phyloP scores from a whole-genome alignment of 129 eudicot species.

The Artemisia argyi region DNA sequence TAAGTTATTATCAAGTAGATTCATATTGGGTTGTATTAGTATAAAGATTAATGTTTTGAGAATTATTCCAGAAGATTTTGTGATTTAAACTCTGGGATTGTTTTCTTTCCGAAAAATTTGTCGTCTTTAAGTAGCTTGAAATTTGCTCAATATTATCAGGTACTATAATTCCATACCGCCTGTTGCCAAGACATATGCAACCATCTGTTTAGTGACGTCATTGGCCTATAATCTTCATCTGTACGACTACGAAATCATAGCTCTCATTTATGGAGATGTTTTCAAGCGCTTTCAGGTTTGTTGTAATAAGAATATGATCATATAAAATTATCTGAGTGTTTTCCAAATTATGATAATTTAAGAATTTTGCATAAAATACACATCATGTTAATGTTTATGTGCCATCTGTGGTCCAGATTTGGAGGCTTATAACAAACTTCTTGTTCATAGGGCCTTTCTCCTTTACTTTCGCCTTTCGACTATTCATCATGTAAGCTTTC shows the following conservation, averaged over 20 bases:
- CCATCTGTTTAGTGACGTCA: constrained; percentile 41
- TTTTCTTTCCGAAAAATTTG: background rate
- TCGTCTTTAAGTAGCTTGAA: background rate
- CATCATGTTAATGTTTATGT: too few relatives aligned
- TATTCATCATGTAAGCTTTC: constrained; percentile 48
- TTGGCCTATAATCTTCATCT: constrained; percentile 40
- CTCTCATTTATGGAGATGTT: constrained; percentile 42
- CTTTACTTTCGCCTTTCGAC: constrained; percentile 48
- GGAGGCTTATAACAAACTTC: constrained; percentile 69
- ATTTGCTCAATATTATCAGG: constrained; percentile 28
- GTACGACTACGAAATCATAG: constrained; percentile 20
- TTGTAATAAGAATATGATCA: too few relatives aligned
- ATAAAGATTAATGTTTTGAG: background rate
- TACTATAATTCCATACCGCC: constrained; percentile 60
- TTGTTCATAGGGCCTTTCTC: constrained; percentile 65
- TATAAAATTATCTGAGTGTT: too few relatives aligned
- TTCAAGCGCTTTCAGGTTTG: constrained; percentile 54
- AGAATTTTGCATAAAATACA: background rate
- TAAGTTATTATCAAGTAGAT: too few relatives aligned
- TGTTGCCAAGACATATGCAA: constrained; percentile 59
- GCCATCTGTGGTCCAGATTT: constrained; percentile 43
- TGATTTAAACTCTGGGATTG: background rate
- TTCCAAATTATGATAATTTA: background rate
- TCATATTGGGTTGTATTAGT: background rate
- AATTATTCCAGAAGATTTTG: background rate